A percentile compares a stretch with the other conserved stretches of the same genome.
Conservation (phyloP, 2,329 filamentous ascomycete genomes). For the Ceratocystis lukuohia region DNA sequence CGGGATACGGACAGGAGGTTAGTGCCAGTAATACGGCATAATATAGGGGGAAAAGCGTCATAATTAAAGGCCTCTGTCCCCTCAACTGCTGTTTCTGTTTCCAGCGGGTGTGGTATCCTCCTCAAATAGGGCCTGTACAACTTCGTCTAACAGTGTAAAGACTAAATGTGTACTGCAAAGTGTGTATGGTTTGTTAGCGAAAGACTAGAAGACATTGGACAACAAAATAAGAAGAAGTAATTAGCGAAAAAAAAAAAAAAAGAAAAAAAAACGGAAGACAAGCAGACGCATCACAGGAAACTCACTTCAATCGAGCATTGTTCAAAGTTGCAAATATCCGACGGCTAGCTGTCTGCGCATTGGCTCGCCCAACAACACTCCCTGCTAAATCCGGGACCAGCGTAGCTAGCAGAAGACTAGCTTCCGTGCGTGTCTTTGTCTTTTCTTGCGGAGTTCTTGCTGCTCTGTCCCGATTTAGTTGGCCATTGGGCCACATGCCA, state of each 20-base stretch:
- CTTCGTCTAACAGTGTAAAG: slow-evolving; percentile 59
- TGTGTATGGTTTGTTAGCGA: slow-evolving; percentile 20
- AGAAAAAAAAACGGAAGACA: not conserved
- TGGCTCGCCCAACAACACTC: slow-evolving; percentile 82
- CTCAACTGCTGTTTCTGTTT: not conserved
- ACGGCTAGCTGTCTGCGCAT: slow-evolving; percentile 79
- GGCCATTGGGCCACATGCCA: slow-evolving; percentile 67
- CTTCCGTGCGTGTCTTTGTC: slow-evolving; percentile 68
- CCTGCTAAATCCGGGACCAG: slow-evolving; percentile 82
- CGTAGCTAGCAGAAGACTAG: slow-evolving; percentile 76
- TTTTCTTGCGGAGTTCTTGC: slow-evolving; percentile 59
- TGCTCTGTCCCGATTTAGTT: slow-evolving; percentile 35
- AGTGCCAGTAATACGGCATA: too few relatives aligned
- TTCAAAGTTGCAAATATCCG: slow-evolving; percentile 85
- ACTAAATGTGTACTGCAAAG: slow-evolving; percentile 46
- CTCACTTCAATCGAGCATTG: slow-evolving; percentile 78
- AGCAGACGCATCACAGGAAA: slow-evolving; percentile 22
- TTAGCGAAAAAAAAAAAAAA: not conserved
- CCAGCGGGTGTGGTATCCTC: not conserved
- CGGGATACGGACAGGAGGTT: too few relatives aligned
- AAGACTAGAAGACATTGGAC: not conserved
- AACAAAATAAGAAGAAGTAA: not conserved
- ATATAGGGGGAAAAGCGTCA: not conserved
- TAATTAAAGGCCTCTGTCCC: not conserved
- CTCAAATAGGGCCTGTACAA: slow-evolving; percentile 51